Conservation (phyloP, 2,329 filamentous ascomycete species). For the Alternaria longipes region DNA sequence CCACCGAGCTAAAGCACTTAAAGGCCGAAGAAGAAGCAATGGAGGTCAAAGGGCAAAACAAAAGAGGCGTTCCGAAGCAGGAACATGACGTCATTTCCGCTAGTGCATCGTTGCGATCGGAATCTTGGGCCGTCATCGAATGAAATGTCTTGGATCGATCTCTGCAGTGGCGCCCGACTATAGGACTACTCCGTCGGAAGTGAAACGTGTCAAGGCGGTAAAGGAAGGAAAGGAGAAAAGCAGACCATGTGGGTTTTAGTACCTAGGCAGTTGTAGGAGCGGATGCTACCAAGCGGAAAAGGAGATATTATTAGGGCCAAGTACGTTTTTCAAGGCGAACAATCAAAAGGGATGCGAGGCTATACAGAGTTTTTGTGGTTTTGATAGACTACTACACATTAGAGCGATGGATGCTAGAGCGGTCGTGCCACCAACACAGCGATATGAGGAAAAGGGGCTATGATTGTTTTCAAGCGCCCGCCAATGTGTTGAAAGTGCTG, state of each 20-base stretch:
- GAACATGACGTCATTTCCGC: not conserved
- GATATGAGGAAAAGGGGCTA: not conserved
- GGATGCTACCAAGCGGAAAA: not conserved
- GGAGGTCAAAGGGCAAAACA: not conserved
- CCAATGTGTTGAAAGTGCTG: constrained; percentile 3
- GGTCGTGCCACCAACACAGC: not conserved
- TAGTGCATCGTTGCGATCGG: constrained; percentile 6
- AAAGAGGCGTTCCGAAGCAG: not conserved
- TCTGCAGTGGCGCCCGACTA: not conserved
- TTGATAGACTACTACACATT: constrained; percentile 2
- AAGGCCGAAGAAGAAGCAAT: not conserved
- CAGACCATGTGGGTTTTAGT: not conserved
- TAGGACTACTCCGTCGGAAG: not conserved
- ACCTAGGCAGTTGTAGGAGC: not conserved
- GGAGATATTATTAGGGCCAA: not conserved
- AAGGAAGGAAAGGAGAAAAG: not conserved
- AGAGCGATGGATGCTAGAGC: not conserved
- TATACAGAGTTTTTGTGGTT: constrained; percentile 3
- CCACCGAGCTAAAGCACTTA: not conserved
- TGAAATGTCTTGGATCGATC: not conserved
- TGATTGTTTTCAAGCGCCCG: constrained; percentile 2
- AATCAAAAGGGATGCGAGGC: not conserved
- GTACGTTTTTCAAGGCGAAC: not conserved
- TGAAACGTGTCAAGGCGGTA: constrained; percentile 3
- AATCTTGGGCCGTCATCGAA: not conserved